A percentile compares a stretch with the other conserved stretches of the same genome.
Conservation (phyloP, 495 filamentous ascomycete species). For the Trichoderma reesei region DNA sequence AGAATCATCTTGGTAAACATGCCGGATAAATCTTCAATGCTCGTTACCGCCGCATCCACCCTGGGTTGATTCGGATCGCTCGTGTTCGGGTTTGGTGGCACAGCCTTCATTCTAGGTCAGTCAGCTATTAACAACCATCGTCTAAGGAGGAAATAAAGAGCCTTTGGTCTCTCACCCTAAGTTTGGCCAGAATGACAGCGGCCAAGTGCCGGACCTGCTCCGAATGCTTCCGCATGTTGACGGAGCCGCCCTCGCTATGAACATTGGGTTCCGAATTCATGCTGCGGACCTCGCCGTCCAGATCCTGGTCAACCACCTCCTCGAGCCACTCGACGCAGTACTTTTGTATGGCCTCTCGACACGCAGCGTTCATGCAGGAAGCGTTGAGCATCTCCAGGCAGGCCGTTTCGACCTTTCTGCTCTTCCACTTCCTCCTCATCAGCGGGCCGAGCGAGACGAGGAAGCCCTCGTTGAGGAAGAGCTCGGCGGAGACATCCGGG, state of each 20-base stretch:
- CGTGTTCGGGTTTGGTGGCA: conserved; percentile 28
- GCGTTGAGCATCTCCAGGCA: conserved; percentile 81
- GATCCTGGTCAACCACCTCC: conserved; percentile 59
- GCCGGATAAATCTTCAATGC: conserved; percentile 60
- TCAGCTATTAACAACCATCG: conserved; percentile 18
- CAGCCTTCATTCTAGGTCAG: conserved; percentile 46
- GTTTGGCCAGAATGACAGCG: conserved; percentile 76
- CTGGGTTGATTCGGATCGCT: conserved; percentile 32
- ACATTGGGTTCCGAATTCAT: conserved; percentile 30
- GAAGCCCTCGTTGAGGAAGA: conserved; percentile 84
- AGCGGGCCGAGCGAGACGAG: conserved; percentile 57
- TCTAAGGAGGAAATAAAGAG: background rate
- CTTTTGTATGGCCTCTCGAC: conserved; percentile 68
- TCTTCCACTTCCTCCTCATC: conserved; percentile 64
- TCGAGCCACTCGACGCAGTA: conserved; percentile 77
- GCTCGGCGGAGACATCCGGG: conserved; percentile 52
- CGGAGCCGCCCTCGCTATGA: conserved; percentile 30
- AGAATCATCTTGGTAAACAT: conserved; percentile 72
- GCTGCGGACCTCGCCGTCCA: conserved; percentile 47
- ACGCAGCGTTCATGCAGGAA: conserved; percentile 71
- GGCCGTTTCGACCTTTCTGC: conserved; percentile 66
- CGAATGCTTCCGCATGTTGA: conserved; percentile 40
- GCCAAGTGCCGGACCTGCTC: conserved; percentile 51
- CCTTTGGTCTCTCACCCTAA: conserved; percentile 37
- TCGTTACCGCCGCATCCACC: conserved; percentile 41